A percentile compares a stretch with the other conserved stretches of the same genome.
Conservation (phyloP, 1,284 basidiomycete genomes). For the Naganishia liquefaciens region DNA sequence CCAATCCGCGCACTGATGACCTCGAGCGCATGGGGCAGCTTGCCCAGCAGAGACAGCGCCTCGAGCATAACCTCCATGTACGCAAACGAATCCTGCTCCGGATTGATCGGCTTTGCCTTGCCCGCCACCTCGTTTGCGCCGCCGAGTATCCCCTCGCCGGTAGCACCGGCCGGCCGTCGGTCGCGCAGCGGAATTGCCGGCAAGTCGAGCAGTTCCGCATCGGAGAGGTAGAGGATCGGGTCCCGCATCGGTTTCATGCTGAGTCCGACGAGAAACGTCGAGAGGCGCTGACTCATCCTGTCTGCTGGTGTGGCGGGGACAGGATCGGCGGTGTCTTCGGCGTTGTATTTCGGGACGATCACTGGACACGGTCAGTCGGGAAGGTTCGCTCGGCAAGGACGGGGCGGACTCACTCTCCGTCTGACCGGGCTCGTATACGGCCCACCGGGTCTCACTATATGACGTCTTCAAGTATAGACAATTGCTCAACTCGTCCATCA, state of each 20-base stretch:
- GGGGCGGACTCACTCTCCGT: slow-evolving; percentile 62
- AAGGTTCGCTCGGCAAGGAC: too few species aligned
- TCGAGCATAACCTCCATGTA: slow-evolving; percentile 95
- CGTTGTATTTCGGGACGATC: slow-evolving; percentile 63
- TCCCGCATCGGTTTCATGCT: slow-evolving; percentile 72
- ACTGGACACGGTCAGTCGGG: slow-evolving; percentile 6
- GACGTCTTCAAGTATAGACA: slow-evolving; percentile 97
- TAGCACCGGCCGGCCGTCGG: slow-evolving; percentile 28
- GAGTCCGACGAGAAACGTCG: slow-evolving; percentile 69
- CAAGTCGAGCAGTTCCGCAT: slow-evolving; percentile 47
- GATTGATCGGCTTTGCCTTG: slow-evolving; percentile 58
- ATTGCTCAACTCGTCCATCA: slow-evolving; percentile 93
- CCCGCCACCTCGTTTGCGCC: slow-evolving; percentile 2
- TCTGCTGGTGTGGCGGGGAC: neutral
- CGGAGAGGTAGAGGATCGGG: slow-evolving; percentile 68
- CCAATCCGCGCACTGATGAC: slow-evolving; percentile 79
- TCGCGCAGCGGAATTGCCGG: slow-evolving; percentile 31
- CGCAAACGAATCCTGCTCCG: slow-evolving; percentile 87
- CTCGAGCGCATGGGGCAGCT: slow-evolving; percentile 82
- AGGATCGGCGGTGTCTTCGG: slow-evolving; percentile 57
- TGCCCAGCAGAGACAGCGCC: slow-evolving; percentile 84
- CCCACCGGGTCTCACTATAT: slow-evolving; percentile 93
- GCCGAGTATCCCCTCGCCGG: slow-evolving; percentile 2
- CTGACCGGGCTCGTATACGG: slow-evolving; percentile 78
- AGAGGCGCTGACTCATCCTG: slow-evolving; percentile 42